These are phyloP conservation scores for Spencermartinsiella ligniputridi DNA, from an alignment of 1,139 yeast genomes.

Conservation along the genomic window DNA sequence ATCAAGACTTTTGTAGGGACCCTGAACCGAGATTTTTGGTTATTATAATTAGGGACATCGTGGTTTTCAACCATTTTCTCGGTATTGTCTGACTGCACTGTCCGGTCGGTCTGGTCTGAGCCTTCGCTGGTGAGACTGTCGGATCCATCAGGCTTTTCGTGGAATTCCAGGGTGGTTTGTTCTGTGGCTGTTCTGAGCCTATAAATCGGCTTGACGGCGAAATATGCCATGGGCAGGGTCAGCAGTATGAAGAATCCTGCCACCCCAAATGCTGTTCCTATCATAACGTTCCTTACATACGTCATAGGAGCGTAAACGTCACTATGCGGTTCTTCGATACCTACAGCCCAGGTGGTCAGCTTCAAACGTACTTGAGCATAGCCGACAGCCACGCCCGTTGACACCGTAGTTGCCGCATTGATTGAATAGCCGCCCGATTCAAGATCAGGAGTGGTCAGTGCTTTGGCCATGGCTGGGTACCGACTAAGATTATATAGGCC, in stretches of 20 bases:
- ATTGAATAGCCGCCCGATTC: constrained; percentile 48
- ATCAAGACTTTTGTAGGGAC: constrained; percentile 46
- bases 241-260: constrained; percentile 69
- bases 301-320: constrained; percentile 61
- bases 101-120: not conserved
- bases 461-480: constrained; percentile 40
- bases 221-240: constrained; percentile 78
- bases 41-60: not conserved
- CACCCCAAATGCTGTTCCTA: constrained; percentile 75
- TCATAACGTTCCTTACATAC: constrained; percentile 60
- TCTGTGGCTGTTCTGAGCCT: constrained; percentile 82
- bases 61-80: constrained; percentile 3
- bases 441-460: constrained; percentile 30
- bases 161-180: constrained; percentile 36
- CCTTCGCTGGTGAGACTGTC: not conserved
- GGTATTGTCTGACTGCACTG: not conserved
- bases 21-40: constrained; percentile 12
- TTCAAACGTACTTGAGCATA: constrained; percentile 52
- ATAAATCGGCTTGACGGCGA: constrained; percentile 81
- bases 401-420: constrained; percentile 40
- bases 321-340: constrained; percentile 60
- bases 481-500: constrained; percentile 14
- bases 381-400: constrained; percentile 58
- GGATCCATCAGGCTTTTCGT: constrained; percentile 11
- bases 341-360: constrained; percentile 66